phyloP scores from a whole-genome alignment of 352 stramenopile species.

The Pseudoperonospora humuli region DNA sequence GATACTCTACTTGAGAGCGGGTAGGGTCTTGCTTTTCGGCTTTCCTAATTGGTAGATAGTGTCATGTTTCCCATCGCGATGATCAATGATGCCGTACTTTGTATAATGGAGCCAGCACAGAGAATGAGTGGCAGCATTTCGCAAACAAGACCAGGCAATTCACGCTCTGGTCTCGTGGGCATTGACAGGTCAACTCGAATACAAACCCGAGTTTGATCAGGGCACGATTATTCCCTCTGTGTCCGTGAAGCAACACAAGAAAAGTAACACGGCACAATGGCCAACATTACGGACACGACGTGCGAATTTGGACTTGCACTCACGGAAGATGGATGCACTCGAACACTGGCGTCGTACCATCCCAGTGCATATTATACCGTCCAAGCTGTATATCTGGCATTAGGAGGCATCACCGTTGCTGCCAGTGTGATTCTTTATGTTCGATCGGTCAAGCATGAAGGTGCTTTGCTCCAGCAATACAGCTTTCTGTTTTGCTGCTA shows the following conservation, averaged over 20 bases:
- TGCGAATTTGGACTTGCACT: slow-evolving; percentile 28
- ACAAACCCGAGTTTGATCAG: slow-evolving; percentile 4
- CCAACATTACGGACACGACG: slow-evolving; percentile 30
- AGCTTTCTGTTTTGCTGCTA: slow-evolving; percentile 42
- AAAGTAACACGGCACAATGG: slow-evolving; percentile 14
- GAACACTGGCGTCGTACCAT: slow-evolving; percentile 28
- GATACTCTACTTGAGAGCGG: too few relatives aligned
- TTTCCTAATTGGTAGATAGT: slow-evolving; percentile 15
- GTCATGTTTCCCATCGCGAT: slow-evolving; percentile 17
- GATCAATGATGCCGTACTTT: slow-evolving; percentile 11
- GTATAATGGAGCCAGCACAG: slow-evolving; percentile 6
- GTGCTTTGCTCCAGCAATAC: slow-evolving; percentile 32
- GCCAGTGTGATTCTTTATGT: slow-evolving; percentile 31
- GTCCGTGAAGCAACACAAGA: slow-evolving; percentile 4
- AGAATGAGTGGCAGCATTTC: slow-evolving; percentile 11
- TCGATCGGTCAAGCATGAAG: slow-evolving; percentile 28
- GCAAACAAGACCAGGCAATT: slow-evolving; percentile 14
- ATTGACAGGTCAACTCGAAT: slow-evolving; percentile 3
- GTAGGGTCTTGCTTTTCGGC: neutral
- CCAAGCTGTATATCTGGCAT: slow-evolving; percentile 27
- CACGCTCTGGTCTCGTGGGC: slow-evolving; percentile 3
- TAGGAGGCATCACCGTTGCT: slow-evolving; percentile 20
- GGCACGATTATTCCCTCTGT: slow-evolving; percentile 19
- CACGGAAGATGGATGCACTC: slow-evolving; percentile 22
- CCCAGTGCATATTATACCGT: slow-evolving; percentile 19